Conservation (phyloP, 78 protist species). For the Dictyostelium citrinum region DNA sequence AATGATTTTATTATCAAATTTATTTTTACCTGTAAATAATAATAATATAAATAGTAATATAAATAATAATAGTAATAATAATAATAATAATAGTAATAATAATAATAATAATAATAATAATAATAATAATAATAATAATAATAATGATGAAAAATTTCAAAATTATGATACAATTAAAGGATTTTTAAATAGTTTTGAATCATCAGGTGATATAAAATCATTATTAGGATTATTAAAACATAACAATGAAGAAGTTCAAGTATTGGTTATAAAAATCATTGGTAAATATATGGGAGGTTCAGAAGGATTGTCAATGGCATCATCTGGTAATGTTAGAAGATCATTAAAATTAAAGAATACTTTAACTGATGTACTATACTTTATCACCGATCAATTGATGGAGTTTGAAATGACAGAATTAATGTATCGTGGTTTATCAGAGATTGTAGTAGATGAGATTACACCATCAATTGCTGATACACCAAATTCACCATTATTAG, state of each 20-base stretch:
- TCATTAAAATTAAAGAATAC: background rate
- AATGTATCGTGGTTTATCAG: slow-evolving; percentile 44
- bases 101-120: background rate
- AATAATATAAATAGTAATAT: no score
- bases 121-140: background rate
- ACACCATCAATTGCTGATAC: slow-evolving; percentile 18
- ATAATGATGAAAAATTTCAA: background rate
- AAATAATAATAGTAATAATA: background rate
- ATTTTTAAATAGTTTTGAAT: slow-evolving; percentile 41
- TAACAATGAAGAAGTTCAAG: slow-evolving; percentile 55
- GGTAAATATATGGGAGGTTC: slow-evolving; percentile 40
- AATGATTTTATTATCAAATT: slow-evolving; percentile 17
- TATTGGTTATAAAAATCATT: slow-evolving; percentile 54
- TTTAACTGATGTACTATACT: background rate
- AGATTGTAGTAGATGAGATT: slow-evolving; percentile 12
- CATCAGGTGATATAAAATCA: slow-evolving; percentile 41
- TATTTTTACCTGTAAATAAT: background rate
- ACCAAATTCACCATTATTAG: slow-evolving; percentile 41
- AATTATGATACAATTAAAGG: slow-evolving; percentile 24
- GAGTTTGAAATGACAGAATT: slow-evolving; percentile 55
- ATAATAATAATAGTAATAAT: background rate
- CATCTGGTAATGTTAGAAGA: background rate
- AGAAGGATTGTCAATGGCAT: background rate
- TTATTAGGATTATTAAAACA: slow-evolving; percentile 39
- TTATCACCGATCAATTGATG: slow-evolving; percentile 16